Evolutionary conservation across 1,284 basidiomycete genomes (phyloP).

Genomic region (Melampsora larici-populina): DNA sequence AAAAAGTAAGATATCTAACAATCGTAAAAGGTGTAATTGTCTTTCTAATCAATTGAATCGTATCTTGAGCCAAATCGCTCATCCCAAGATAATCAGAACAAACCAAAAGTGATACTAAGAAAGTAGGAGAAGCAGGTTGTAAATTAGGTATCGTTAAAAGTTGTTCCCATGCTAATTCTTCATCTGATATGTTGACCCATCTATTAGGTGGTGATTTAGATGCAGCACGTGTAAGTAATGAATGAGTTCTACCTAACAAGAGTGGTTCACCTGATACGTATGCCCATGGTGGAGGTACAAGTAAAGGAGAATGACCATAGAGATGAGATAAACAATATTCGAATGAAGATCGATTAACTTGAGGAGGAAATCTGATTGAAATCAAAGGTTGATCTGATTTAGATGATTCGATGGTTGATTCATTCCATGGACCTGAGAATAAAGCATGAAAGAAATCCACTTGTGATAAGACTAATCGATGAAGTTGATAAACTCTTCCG

Average conservation of each 20-base stretch:
- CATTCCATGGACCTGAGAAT: neutral
- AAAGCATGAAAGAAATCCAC: neutral
- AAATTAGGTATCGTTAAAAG: neutral
- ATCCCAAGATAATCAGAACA: neutral
- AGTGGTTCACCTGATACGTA: neutral
- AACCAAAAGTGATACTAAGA: neutral
- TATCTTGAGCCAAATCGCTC: neutral
- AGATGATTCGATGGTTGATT: neutral
- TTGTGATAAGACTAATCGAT: neutral
- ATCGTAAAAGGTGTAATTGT: neutral
- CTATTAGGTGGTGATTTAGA: neutral
- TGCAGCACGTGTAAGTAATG: neutral
- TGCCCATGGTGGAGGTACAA: neutral
- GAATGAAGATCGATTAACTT: neutral
- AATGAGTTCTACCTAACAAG: neutral
- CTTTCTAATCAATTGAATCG: neutral
- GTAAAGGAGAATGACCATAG: neutral
- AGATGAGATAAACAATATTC: neutral
- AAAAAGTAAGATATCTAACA: neutral
- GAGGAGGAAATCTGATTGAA: neutral
- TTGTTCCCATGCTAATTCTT: neutral
- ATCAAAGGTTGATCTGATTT: neutral
- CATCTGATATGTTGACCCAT: neutral
- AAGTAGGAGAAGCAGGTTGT: constrained; percentile 1
- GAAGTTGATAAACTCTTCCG: neutral